Evolutionary conservation across 352 stramenopile species (phyloP).

Genomic region (Phytophthora lateralis): DNA sequence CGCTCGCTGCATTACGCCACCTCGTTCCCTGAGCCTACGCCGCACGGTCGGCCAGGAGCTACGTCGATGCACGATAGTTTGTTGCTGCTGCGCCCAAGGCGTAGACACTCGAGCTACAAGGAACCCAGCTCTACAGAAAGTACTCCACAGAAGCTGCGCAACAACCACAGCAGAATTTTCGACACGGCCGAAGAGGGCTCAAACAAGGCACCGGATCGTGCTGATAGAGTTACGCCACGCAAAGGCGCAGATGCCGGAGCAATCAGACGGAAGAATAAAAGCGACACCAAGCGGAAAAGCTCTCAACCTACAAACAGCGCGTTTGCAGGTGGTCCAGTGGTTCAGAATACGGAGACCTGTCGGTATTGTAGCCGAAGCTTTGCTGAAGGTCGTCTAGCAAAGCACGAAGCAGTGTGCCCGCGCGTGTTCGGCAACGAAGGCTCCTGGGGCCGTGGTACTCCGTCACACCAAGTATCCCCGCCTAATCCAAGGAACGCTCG

Average conservation of each 20-base stretch:
- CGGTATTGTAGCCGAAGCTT: conserved; percentile 81
- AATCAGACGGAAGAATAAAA: conserved; percentile 23
- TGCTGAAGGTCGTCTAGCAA: conserved; percentile 75
- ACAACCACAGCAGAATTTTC: conserved; percentile 7
- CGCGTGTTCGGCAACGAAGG: conserved; percentile 81
- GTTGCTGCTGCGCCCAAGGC: conserved; percentile 40
- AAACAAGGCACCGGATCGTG: conserved; percentile 12
- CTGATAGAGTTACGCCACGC: conserved; percentile 1
- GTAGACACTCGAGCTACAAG: conserved; percentile 10
- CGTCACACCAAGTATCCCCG: conserved; percentile 17
- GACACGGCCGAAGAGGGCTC: conserved; percentile 2
- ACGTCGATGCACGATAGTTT: conserved; percentile 56
- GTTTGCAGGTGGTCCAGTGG: conserved; percentile 4
- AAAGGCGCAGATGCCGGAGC: not conserved
- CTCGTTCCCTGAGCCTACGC: conserved; percentile 59
- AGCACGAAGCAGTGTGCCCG: conserved; percentile 83
- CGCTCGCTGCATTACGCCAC: conserved; percentile 77
- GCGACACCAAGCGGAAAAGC: conserved; percentile 16
- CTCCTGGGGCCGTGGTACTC: conserved; percentile 66
- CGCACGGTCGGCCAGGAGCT: conserved; percentile 30
- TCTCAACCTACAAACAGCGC: conserved; percentile 15
- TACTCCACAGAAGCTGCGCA: conserved; percentile 17
- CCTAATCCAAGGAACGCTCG: conserved; percentile 15
- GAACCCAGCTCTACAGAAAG: conserved; percentile 8
- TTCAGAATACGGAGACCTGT: conserved; percentile 64